Evolutionary conservation across 106 monocot genomes (phyloP), one percentile per base, ranked within the genome.

Genomic region (Chionographis japonica): DNA sequence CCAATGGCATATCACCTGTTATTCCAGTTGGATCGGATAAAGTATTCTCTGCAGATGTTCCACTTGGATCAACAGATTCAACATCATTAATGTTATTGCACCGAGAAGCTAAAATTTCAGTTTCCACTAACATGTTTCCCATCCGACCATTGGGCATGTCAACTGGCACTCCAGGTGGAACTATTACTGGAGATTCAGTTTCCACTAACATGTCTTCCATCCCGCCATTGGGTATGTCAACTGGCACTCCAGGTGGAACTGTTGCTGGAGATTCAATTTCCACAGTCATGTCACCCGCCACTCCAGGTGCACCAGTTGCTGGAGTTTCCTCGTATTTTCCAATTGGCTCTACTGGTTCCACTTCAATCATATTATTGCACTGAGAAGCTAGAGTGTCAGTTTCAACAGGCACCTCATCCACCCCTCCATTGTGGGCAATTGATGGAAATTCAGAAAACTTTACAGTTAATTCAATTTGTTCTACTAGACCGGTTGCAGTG

Each of bases 371-470:
- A 3, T 12, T 58, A 36, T 40, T 60, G 18, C 40, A 36, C 42
- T 52, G 58, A 40, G 63, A 66, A 51, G 7, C 62, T 43, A 49
- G 14, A 40, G 13, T 50, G 59, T 58, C 56, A 56, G 50, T 37
- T 64, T 51, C 41, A 37, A 18, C 2, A 7, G 41, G 64, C 17
- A 77, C 39, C 6, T 50, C 56, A 27, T 74, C 71, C 37, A 8
- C 40, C n/a, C 27, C 52, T 78, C 49, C 66, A 39, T 6, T 61
- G 11, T 35, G 9, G 40, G 12, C 4, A 20, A 6, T 9, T 42
- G 69, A 55, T 18, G 36, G 42, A 72, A 58, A 36, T 64, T 78
- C 61, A 42, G 14, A 65, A 62, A 40, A 40, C 20, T 56, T 27
- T 54, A 60, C 74, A 42, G n/a, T 50, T 62, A 14, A 27, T 62